Base-by-base conservation (phyloP, 306 rosid species). In the Cucurbita moschata region DNA sequence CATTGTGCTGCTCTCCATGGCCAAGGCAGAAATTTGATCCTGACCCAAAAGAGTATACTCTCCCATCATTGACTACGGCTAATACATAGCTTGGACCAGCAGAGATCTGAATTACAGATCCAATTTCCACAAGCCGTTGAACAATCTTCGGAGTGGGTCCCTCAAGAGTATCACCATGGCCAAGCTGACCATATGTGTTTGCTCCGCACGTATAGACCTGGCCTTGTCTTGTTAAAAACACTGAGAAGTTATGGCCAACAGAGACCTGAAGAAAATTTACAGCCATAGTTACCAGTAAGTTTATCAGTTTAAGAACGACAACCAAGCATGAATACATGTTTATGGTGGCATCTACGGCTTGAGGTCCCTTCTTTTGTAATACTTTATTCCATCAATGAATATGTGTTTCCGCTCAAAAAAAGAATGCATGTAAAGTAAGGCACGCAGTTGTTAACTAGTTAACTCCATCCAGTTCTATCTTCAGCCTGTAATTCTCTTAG, bases 21-120 rank as follows among this genome's bases (percentile, higher is more conserved):
- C 98, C 98, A 49, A 93, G 98, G 83, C 97, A 93, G 79, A 93
- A 93, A 79, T 88, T 86, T 77, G 93, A 82, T 60, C 98, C 98
- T 11, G 90, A 87, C 14, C 98, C 97, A n/a, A 88, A 90, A 71
- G 98, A 87, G 90, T 88, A 90, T 71, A 87, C 82, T 58, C 76
- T 46, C 71, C 98, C 98, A 71, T 79, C 82, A 50, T 85, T 89
- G 26, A 79, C 81, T 54, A 93, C 89, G 40, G 90, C 88, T 75
- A 93, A 83, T 61, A 85, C 87, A 43, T 88, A 93, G 74, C 86
- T 86, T 6, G 96, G 91, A 80, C 98, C 98, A 1, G 98, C 91
- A 76, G 96, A 88, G 78, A 93, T 79, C 76, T 90, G 92, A 86
- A 80, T 86, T 56, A 90, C 79, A 39, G 83, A 71, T 50, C 87